Conservation (phyloP, 139 green algal species). For the Monoraphidium neglectum region DNA sequence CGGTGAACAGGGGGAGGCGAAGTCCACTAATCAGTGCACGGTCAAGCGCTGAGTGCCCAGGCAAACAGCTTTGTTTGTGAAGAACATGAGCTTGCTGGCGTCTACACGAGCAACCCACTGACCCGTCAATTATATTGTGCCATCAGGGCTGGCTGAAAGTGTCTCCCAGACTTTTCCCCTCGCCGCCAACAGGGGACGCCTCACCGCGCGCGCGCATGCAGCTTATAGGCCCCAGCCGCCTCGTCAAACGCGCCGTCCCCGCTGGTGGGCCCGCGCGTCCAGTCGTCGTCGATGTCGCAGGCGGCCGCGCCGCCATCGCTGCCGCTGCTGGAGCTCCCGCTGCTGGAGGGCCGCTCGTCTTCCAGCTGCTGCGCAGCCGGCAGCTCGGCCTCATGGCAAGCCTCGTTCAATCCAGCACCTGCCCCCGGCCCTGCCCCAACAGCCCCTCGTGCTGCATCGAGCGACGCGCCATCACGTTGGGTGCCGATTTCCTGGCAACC, state of each 20-base stretch:
- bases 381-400: too few species aligned
- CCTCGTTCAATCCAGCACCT: not conserved
- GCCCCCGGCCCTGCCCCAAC: not conserved
- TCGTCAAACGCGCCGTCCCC: slow-evolving; percentile 60
- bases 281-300: not conserved
- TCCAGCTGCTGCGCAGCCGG: not conserved
- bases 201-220: slow-evolving; percentile 32
- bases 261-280: not conserved
- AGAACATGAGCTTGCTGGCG: too few species aligned
- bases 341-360: not conserved
- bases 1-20: not conserved
- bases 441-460: not conserved
- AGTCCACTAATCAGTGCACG: too few species aligned
- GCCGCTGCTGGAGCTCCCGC: not conserved
- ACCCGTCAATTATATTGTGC: too few species aligned
- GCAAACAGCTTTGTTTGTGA: too few species aligned
- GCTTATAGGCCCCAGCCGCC: slow-evolving; percentile 30
- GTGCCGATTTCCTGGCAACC: too few species aligned
- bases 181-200: too few species aligned
- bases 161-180: too few species aligned
- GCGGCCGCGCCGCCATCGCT: not conserved
- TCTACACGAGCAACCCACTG: too few species aligned
- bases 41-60: too few species aligned
- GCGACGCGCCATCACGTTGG: too few species aligned
- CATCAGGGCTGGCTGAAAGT: too few species aligned